Evolutionary conservation across 1,139 yeast genomes (phyloP), one percentile per base, ranked within the genome.

Genomic region (Chernovozyma sophiae-reginae): DNA sequence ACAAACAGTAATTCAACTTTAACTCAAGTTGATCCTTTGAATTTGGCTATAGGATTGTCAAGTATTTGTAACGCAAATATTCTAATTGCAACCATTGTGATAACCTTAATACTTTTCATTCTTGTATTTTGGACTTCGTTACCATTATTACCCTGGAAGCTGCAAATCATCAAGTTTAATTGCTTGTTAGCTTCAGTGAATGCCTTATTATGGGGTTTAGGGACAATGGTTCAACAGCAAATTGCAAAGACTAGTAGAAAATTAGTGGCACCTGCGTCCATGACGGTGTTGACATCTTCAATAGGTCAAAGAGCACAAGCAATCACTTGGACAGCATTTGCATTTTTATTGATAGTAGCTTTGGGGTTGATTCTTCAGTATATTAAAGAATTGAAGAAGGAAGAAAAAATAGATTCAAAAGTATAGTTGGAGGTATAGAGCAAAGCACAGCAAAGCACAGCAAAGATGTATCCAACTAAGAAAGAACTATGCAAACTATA

Each of bases 151-250:
- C 86, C 86, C 1, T 61, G 64, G 8, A 72, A 69, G 40, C 14
- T 43, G 1, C 23, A 51, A 7, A 52, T 67, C 4, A 56, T 60
- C 22, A 65, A 60, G 34, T 43, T 63, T 3, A 52, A 65, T 8
- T 46, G 74, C 25, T 52, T 59, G 0, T 41, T 74, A 15, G 57
- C 74, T 4, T 57, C 69, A 0, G 39, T 62, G 0, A 53, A 71
- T 34, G 61, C 72, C 19, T 47, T 81, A 10, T 38, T 80, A 3
- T 81, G 87, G 85, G 85, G 86, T 0, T 57, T 81, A 32, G 87
- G 87, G 0, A 70, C 86, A 2, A 79, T 82, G 74, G 72, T 86
- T 65, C 73, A 74, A 35, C 81, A 79, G 45, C 80, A 81, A 33
- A 85, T 85, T 0, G 68, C 71, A 0, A 62, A 61, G 30, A 63